Conservation (phyloP, 2,329 filamentous ascomycete species). For the Phoma herbarum region DNA sequence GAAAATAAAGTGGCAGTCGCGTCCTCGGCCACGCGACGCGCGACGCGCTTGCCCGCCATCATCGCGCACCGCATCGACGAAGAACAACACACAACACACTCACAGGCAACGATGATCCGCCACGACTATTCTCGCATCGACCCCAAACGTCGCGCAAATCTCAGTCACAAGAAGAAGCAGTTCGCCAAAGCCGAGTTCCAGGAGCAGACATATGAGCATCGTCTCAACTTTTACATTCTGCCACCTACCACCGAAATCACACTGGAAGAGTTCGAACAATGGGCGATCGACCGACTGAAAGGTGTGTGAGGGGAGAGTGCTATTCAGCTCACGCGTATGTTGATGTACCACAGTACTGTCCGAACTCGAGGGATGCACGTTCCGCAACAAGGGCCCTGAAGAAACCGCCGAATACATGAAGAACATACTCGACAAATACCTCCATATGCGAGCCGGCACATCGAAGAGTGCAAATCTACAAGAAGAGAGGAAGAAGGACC, state of each 20-base stretch:
- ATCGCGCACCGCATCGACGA: constrained; percentile 13
- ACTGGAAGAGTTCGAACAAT: constrained; percentile 97
- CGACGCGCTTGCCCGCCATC: constrained; percentile 31
- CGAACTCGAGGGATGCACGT: constrained; percentile 92
- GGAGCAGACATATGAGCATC: constrained; percentile 80
- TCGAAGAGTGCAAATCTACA: constrained; percentile 67
- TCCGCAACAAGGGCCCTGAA: constrained; percentile 84
- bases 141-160: constrained; percentile 76
- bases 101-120: constrained; percentile 44
- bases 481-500: constrained; percentile 87
- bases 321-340: neutral
- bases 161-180: constrained; percentile 86
- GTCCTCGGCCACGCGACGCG: constrained; percentile 21
- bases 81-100: constrained; percentile 22
- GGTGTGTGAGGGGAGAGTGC: constrained; percentile 51
- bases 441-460: constrained; percentile 80
- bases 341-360: constrained; percentile 70
- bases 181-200: constrained; percentile 81
- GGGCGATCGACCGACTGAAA: constrained; percentile 92
- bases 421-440: constrained; percentile 84
- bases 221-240: constrained; percentile 89
- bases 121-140: constrained; percentile 57
- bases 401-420: constrained; percentile 88
- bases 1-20: constrained; percentile 26
- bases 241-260: constrained; percentile 94